A percentile compares a stretch with the other conserved stretches of the same genome.
Conservation (phyloP, 164 flowering plant genomes). For the Chimonanthus salicifolius region DNA sequence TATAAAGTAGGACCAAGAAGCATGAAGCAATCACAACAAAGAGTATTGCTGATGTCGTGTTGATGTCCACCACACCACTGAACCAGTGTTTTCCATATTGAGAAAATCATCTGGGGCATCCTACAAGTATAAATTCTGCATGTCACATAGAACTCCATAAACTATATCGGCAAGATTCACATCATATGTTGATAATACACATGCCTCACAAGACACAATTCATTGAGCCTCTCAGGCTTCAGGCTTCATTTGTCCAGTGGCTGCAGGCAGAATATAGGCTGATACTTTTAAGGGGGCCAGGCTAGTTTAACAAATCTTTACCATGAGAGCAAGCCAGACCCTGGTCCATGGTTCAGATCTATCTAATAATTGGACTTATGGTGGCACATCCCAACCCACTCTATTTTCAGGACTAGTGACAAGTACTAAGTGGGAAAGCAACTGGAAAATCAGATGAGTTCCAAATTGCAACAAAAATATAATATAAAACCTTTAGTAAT, state of each 20-base stretch:
- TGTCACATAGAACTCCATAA: background rate
- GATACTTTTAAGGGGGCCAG: background rate
- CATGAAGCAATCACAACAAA: conserved; percentile 87
- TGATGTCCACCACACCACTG: conserved; percentile 76
- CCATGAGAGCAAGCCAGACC: background rate
- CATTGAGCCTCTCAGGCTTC: background rate
- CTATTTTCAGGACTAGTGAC: background rate
- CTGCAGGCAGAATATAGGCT: background rate
- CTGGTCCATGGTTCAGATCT: background rate
- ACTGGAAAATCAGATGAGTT: background rate
- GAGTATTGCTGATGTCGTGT: conserved; percentile 66
- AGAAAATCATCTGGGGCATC: conserved; percentile 68
- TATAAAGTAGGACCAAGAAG: conserved; percentile 88
- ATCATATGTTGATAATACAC: background rate
- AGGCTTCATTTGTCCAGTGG: background rate
- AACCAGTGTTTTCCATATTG: conserved; percentile 26
- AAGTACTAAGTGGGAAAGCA: background rate
- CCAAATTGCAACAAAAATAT: no score
- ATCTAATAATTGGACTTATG: background rate
- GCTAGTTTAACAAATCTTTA: background rate
- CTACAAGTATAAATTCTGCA: conserved; percentile 28
- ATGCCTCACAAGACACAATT: background rate
- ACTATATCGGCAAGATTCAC: background rate
- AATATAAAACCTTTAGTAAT: conserved; percentile 57
- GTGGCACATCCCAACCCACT: background rate